These are phyloP conservation scores for Tinospora cordifolia DNA, from an alignment of 164 flowering plant genomes.

Conservation along the genomic window DNA sequence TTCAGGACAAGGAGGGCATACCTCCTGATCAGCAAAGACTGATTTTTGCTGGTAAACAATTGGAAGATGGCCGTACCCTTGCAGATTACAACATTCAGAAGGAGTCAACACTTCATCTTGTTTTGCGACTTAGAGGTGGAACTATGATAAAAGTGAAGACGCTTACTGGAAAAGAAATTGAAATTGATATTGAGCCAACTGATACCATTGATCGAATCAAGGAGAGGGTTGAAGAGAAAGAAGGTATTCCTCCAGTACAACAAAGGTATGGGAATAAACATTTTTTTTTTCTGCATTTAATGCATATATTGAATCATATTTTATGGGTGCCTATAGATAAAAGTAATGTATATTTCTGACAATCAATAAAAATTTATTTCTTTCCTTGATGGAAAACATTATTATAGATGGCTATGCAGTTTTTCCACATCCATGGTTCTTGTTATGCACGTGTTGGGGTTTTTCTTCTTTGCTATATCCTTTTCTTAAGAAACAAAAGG, in stretches of 20 bases:
- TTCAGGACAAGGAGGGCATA: constrained; percentile 4
- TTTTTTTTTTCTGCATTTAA: too few relatives aligned
- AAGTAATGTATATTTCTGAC: too few relatives aligned
- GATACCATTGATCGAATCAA: constrained; percentile 5
- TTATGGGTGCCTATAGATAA: too few relatives aligned
- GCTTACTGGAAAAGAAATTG: constrained; percentile 5
- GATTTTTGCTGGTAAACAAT: constrained; percentile 5
- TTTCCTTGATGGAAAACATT: too few relatives aligned
- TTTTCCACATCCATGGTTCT: too few relatives aligned
- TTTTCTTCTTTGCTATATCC: too few relatives aligned
- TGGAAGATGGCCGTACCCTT: constrained; percentile 7
- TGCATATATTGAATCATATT: too few relatives aligned
- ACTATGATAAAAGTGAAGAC: constrained; percentile 3
- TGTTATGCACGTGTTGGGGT: too few relatives aligned
- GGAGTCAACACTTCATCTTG: not conserved
- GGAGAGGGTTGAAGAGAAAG: constrained; percentile 4
- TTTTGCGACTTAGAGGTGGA: constrained; percentile 4
- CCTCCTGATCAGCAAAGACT: constrained; percentile 7
- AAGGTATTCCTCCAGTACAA: constrained; percentile 1
- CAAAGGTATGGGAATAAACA: not conserved
- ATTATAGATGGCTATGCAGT: too few relatives aligned
- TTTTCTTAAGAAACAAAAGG: too few relatives aligned
- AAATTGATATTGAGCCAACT: constrained; percentile 2
- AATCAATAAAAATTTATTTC: too few relatives aligned
- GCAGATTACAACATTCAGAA: constrained; percentile 6